Base-by-base conservation (phyloP, 1,139 yeast species). In the Fermentozyma sake region DNA sequence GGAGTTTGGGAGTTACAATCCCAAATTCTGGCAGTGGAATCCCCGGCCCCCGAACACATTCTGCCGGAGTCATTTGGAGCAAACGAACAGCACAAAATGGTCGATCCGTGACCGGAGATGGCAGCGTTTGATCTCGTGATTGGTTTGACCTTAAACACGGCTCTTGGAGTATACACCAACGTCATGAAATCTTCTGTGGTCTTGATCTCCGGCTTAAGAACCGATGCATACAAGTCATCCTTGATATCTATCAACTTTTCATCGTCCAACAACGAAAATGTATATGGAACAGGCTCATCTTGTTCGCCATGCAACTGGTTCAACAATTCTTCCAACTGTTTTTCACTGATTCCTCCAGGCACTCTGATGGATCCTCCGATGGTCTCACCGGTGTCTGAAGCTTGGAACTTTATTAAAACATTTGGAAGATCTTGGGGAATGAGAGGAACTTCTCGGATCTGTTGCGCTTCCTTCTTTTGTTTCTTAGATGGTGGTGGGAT, bases 11-110 rank as follows among this genome's bases (percentile, higher is more conserved):
- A 89, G 48, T 86, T 83, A 55, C 96, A 84, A 56, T 89, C 97
- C 99, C 99, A 91, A 29, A 91, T 76, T 49, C 97, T 69, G 4
- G 97, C 97, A n/a, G 97, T 89, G 23, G 83, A 76, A 53, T 91
- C 99, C 24, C 99, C 99, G 6, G 96, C 87, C 24, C 98, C 99
- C 0, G 96, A 82, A 25, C 86, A 93, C 81, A 91, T 78, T 41
- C 89, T 66, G 4, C 91, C 72, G 9, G 93, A 77, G 21, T 91
- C 80, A 47, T 83, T 73, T 18, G 98, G 98, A 1, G 98, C 94
- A 68, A 93, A 91, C 41, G 84, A 91, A 26, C 93, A 82, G 34
- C 96, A 85, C 41, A 91, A 65, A 35, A 91, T 86, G 0, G 97
- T 89, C 4, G 95, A 76, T 1, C 96, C 95, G 50, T 91, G 99